Conservation (phyloP, 1,284 basidiomycete species). For the Sanguinoderma infundibulare region DNA sequence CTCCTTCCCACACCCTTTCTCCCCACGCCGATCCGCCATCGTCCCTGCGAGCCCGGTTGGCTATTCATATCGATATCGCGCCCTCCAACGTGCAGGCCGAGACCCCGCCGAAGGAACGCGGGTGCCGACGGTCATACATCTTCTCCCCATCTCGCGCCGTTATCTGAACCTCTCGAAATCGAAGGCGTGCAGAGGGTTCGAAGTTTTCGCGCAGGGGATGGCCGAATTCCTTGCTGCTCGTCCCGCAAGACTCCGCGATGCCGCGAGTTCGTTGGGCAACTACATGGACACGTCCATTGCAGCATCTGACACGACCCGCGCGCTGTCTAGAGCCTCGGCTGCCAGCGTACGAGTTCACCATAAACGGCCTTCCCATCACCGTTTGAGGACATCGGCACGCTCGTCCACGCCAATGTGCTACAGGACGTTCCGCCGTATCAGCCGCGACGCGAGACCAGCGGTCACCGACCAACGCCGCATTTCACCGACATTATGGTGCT, state of each 20-base stretch:
- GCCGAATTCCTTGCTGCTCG: no score
- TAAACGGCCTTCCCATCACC: background rate
- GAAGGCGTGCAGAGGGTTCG: no score
- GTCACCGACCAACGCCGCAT: no score
- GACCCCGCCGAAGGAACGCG: background rate
- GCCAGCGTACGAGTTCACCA: no score
- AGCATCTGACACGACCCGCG: no score
- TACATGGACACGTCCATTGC: background rate
- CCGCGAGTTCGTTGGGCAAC: background rate
- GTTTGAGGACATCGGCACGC: background rate
- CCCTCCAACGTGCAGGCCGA: background rate
- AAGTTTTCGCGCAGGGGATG: background rate
- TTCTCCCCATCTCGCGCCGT: background rate
- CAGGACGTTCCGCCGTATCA: no score
- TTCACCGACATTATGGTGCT: conserved; percentile 17
- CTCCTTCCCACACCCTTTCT: background rate
- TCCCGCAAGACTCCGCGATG: background rate
- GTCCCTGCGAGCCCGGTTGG: background rate
- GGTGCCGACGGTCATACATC: background rate
- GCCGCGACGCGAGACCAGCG: no score
- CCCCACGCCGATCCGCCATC: background rate
- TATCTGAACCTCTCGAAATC: background rate
- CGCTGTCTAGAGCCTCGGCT: background rate
- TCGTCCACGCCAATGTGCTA: background rate
- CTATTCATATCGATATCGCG: conserved; percentile 2